These are phyloP conservation scores for Lasiosphaeria miniovina DNA, from an alignment of 495 filamentous ascomycete genomes.

Conservation along the genomic window DNA sequence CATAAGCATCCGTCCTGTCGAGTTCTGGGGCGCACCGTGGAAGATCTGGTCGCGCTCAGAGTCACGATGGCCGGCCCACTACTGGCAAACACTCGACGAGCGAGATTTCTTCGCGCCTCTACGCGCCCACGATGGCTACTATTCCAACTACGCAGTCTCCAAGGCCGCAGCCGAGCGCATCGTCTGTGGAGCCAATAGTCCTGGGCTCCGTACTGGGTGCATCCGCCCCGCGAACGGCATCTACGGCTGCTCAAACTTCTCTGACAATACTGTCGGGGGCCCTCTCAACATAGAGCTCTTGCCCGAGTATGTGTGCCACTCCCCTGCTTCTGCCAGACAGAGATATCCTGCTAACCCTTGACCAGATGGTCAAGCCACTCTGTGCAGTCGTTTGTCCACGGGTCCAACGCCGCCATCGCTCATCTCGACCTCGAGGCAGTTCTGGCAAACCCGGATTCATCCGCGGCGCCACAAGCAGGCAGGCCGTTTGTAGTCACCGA, in stretches of 20 bases:
- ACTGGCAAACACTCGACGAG: constrained; percentile 47
- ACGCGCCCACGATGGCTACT: constrained; percentile 48
- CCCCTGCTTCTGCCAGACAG: neutral
- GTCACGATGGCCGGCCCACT: constrained; percentile 29
- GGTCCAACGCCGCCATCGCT: constrained; percentile 55
- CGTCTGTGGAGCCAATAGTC: constrained; percentile 45
- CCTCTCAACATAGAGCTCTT: constrained; percentile 30
- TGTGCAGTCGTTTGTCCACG: constrained; percentile 57
- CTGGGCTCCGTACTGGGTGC: constrained; percentile 50
- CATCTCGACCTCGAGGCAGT: constrained; percentile 56
- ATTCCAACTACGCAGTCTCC: constrained; percentile 55
- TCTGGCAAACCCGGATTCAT: constrained; percentile 20
- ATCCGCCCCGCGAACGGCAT: constrained; percentile 59
- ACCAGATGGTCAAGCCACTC: constrained; percentile 48
- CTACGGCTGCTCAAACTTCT: constrained; percentile 50
- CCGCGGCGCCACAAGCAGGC: constrained; percentile 35
- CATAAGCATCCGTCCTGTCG: constrained; percentile 45
- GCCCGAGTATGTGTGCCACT: constrained; percentile 46
- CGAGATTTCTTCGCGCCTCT: constrained; percentile 43
- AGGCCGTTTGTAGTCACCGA: constrained; percentile 40
- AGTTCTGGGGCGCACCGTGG: constrained; percentile 53
- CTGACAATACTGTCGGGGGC: constrained; percentile 48
- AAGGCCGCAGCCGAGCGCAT: constrained; percentile 53
- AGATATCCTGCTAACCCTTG: constrained; percentile 3
- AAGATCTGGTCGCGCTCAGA: constrained; percentile 19